Conservation (phyloP, 352 stramenopile species). For the Pseudoperonospora humuli region DNA sequence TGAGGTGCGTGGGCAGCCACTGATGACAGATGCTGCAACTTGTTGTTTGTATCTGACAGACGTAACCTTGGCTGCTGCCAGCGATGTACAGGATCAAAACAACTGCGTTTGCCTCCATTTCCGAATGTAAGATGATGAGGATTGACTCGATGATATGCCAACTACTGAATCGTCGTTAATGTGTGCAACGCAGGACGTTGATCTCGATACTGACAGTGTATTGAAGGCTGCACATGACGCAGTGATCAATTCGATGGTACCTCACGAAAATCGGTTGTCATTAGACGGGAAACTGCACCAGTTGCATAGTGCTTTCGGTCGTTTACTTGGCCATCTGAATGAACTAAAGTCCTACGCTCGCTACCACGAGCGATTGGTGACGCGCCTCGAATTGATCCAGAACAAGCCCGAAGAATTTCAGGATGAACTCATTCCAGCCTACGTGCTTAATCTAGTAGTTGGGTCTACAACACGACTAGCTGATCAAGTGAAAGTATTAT, state of each 20-base stretch:
- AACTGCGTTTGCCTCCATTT: slow-evolving; percentile 29
- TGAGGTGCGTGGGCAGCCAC: slow-evolving; percentile 9
- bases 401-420: slow-evolving; percentile 14
- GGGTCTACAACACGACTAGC: slow-evolving; percentile 20
- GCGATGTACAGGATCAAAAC: slow-evolving; percentile 10
- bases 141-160: no score
- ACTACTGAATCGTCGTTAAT: no score
- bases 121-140: slow-evolving; percentile 24
- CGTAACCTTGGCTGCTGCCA: no score
- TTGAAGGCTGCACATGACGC: slow-evolving; percentile 3
- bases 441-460: slow-evolving; percentile 34
- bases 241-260: not conserved
- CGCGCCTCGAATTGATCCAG: slow-evolving; percentile 26
- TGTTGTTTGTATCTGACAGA: not conserved
- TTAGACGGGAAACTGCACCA: slow-evolving; percentile 30
- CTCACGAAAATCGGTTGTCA: not conserved
- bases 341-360: slow-evolving; percentile 27
- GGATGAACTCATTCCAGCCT: slow-evolving; percentile 29
- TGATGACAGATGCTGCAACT: not conserved
- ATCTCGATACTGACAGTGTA: slow-evolving; percentile 10
- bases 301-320: slow-evolving; percentile 36
- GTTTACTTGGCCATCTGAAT: slow-evolving; percentile 31
- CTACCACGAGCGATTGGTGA: slow-evolving; percentile 38
- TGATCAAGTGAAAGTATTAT: slow-evolving; percentile 34
- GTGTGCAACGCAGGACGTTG: slow-evolving; percentile 20